Evolutionary conservation across 176 grass and related monocot species (phyloP).

Genomic region (Aegilops speltoides): DNA sequence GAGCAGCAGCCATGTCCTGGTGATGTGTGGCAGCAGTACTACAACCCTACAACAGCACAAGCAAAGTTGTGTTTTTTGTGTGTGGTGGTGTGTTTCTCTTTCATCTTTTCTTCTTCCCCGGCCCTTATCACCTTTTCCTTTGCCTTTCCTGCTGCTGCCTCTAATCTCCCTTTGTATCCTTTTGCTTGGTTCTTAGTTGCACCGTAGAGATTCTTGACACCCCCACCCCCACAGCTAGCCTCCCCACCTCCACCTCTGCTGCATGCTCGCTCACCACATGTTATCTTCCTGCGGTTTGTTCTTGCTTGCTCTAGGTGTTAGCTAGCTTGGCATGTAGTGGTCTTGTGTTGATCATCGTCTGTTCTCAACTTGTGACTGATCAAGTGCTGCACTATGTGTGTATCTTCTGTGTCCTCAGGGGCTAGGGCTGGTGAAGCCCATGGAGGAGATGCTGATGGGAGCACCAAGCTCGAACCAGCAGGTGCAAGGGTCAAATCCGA

Average conservation of each 20-base stretch:
- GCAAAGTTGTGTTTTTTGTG: slow-evolving; percentile 68
- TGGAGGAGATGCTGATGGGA: slow-evolving; percentile 76
- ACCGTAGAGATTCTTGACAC: slow-evolving; percentile 42
- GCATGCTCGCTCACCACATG: slow-evolving; percentile 33
- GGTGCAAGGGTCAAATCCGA: slow-evolving; percentile 31
- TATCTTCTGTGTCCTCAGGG: slow-evolving; percentile 39
- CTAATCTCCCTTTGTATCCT: slow-evolving; percentile 67
- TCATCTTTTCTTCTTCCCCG: slow-evolving; percentile 45
- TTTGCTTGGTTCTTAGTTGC: slow-evolving; percentile 73
- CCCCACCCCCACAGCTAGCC: not conserved
- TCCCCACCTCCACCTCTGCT: not conserved
- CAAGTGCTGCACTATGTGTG: slow-evolving; percentile 34
- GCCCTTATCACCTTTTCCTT: slow-evolving; percentile 55
- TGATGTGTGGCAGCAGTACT: slow-evolving; percentile 49
- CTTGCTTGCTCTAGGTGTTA: slow-evolving; percentile 35
- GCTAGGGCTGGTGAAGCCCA: slow-evolving; percentile 75
- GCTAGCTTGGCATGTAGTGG: not conserved
- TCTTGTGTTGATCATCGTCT: slow-evolving; percentile 20
- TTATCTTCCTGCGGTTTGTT: slow-evolving; percentile 42
- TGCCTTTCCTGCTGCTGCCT: slow-evolving; percentile 31
- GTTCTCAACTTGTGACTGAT: slow-evolving; percentile 22
- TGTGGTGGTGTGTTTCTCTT: slow-evolving; percentile 62
- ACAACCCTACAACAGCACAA: slow-evolving; percentile 73
- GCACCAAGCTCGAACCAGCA: slow-evolving; percentile 25
- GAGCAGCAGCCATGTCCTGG: slow-evolving; percentile 44